phyloP scores from a whole-genome alignment of 2,329 filamentous ascomycete genomes.

The Cercospora sp. region DNA sequence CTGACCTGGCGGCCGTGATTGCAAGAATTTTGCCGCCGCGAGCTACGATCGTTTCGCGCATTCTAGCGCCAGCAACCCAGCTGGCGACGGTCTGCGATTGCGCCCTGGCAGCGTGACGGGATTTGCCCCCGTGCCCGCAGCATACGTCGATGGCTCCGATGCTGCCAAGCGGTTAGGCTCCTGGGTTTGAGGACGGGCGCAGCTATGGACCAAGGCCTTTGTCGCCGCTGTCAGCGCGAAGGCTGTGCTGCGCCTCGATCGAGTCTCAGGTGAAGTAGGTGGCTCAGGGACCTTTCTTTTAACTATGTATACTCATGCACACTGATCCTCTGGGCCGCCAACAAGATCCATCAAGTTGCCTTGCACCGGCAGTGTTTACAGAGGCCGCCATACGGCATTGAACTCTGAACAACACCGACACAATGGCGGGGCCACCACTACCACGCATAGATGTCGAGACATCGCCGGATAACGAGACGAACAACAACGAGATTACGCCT shows the following conservation, averaged over 20 bases:
- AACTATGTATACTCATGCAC: not conserved
- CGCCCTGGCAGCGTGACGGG: not conserved
- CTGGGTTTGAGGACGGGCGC: constrained; percentile 10
- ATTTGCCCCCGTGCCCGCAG: constrained; percentile 7
- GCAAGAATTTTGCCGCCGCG: constrained; percentile 14
- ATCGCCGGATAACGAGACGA: constrained; percentile 14
- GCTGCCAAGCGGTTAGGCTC: constrained; percentile 15
- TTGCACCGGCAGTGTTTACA: constrained; percentile 9
- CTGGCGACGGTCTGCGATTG: not conserved
- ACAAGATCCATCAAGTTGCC: not conserved
- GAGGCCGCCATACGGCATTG: not conserved
- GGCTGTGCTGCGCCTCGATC: constrained; percentile 20
- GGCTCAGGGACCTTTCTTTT: not conserved
- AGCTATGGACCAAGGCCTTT: constrained; percentile 12
- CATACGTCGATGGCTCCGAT: constrained; percentile 10
- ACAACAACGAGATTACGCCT: constrained; percentile 23
- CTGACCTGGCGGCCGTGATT: constrained; percentile 6
- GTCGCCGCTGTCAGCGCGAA: constrained; percentile 8
- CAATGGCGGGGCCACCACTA: constrained; percentile 26
- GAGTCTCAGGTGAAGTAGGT: constrained; percentile 11
- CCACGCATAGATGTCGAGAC: constrained; percentile 27
- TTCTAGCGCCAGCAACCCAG: constrained; percentile 4
- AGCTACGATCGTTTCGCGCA: constrained; percentile 2
- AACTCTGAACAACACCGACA: constrained; percentile 1
- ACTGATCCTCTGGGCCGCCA: not conserved